A percentile compares a stretch with the other conserved stretches of the same genome.
These are phyloP conservation scores for Pseudoscleropodium purum DNA, from an alignment of 225 moss, liverwort and hornwort genomes.

Conservation along the genomic window DNA sequence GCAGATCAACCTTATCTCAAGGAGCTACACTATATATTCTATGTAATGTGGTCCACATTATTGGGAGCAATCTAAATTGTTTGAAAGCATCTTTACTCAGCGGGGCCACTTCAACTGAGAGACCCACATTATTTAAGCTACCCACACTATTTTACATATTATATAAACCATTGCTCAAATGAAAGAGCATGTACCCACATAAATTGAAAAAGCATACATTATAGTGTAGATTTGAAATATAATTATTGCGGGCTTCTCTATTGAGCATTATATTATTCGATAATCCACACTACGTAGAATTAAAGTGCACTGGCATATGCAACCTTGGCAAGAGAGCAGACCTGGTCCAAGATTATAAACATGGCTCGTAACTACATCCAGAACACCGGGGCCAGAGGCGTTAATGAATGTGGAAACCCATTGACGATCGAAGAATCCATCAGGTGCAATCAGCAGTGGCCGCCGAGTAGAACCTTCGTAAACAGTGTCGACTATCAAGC, in stretches of 20 bases:
- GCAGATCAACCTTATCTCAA: neutral
- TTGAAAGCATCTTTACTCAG: neutral
- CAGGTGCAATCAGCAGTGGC: slow-evolving; percentile 70
- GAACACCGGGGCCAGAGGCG: slow-evolving; percentile 45
- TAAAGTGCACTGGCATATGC: neutral
- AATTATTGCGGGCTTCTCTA: neutral
- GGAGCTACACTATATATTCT: neutral
- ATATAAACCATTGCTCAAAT: neutral
- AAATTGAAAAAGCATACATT: neutral
- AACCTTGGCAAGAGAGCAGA: slow-evolving; percentile 16
- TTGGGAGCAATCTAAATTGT: neutral
- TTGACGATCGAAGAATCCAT: slow-evolving; percentile 44
- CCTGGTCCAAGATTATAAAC: slow-evolving; percentile 93
- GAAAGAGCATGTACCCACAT: neutral
- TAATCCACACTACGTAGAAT: neutral
- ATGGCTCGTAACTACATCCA: slow-evolving; percentile 78
- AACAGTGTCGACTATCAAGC: slow-evolving; percentile 27
- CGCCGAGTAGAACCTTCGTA: slow-evolving; percentile 22
- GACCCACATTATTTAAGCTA: neutral
- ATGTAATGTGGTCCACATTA: neutral
- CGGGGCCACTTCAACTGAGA: neutral
- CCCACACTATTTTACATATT: neutral
- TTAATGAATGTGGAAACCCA: slow-evolving; percentile 40
- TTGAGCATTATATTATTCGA: neutral
- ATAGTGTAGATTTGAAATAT: neutral